Base-by-base conservation (phyloP, 2,329 filamentous ascomycete species). In the Colletotrichum lindemuthianum region DNA sequence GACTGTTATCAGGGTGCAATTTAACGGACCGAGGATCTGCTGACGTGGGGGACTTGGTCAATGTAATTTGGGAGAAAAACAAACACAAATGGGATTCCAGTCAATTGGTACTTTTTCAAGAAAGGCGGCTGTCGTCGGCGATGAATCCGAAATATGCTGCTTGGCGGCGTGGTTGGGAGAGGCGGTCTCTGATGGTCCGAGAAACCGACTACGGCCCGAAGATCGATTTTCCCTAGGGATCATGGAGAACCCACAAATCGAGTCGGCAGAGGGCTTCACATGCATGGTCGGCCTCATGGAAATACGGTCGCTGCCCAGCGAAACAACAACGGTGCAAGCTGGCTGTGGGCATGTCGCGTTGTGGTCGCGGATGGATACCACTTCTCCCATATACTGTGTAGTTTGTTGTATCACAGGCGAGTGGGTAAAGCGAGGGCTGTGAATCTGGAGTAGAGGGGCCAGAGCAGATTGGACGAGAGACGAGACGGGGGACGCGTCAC, bases 211-310 rank as follows among this genome's bases (percentile, higher is more conserved):
- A 50, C 57, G 51, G 45, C 51, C 51, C 5, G 57, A 50, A 36
- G 50, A 55, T 51, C 61, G 24, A 3, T 51, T 40, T 50, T 55
- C 50, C 37, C 40, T 56, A 37, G 56, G 54, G 48, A 49, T 13
- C 15, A 43, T 37, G 41, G 49, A 33, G 16, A 52, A 52, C 47
- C 47, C 58, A 61, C 58, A 51, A 43, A 65, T 65, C 51, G 63
- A 65, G 63, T 65, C 63, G 63, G 47, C 60, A 12, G 48, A n/a
- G 40, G 15, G 63, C 56, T 65, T 65, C 58, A 65, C 61, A 47
- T 65, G 51, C 51, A 16, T 7, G 40, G 45, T 56, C 63, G 50
- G 36, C 9, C 32, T 47, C 34, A 34, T 41, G 16, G 41, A 13
- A 41, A 24, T 41, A 44, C 24, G 48, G 48, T 44, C 13, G 41